Conservation (phyloP, 2,329 filamentous ascomycete species). For the Exophiala spinifera region DNA sequence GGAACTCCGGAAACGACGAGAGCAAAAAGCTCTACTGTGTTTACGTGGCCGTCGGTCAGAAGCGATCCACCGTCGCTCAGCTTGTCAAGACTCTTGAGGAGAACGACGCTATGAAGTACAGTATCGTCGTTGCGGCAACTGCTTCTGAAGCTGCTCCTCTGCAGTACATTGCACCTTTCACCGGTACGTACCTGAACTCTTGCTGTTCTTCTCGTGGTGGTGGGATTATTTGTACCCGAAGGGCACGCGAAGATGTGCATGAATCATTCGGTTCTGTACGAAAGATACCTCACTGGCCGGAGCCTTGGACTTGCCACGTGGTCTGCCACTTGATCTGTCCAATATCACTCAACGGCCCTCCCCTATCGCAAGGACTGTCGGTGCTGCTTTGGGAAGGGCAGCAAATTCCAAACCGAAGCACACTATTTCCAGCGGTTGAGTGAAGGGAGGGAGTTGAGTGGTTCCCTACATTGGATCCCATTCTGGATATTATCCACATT, state of each 20-base stretch:
- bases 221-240: not conserved
- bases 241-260: not conserved
- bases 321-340: conserved; percentile 4
- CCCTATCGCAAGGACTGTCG: too few relatives aligned
- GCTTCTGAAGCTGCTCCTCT: conserved; percentile 95
- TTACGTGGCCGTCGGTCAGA: conserved; percentile 98
- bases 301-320: not conserved
- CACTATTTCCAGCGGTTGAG: too few relatives aligned
- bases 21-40: conserved; percentile 98
- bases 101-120: conserved; percentile 99
- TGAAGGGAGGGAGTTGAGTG: too few relatives aligned
- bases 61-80: conserved; percentile 98
- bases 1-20: conserved; percentile 87
- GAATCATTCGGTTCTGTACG: too few relatives aligned
- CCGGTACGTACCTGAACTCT: conserved; percentile 47
- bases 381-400: too few relatives aligned
- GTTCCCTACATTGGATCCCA: too few relatives aligned
- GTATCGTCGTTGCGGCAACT: conserved; percentile 87
- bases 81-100: conserved; percentile 99
- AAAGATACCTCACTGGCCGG: too few relatives aligned
- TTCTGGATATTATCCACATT: too few relatives aligned
- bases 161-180: conserved; percentile 93
- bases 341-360: conserved; percentile 9
- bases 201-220: too few relatives aligned
- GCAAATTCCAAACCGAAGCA: too few relatives aligned